Evolutionary conservation across 78 protist species (phyloP), one percentile per base, ranked within the genome.

Genomic region (Dictyostelium intermedium): DNA sequence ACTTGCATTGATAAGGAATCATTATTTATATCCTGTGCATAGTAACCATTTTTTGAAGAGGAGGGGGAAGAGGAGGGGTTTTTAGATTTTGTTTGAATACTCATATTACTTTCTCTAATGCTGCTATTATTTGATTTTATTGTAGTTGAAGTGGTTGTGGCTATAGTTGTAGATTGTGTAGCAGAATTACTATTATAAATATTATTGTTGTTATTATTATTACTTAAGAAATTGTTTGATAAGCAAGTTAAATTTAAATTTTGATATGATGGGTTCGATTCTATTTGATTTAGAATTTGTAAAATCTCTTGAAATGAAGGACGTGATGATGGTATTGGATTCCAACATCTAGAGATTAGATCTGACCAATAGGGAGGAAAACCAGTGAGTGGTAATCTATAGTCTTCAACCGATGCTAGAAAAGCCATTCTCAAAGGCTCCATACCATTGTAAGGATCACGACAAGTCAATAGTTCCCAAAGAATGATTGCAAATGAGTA

Each of bases 341-440:
- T 37, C 94, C 94, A 89, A 80, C 94, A 89, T 34, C 27, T 63
- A 9, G 39, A 6, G 23, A 89, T 70, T 41, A 89, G 45, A 0
- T 39, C 20, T 0, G 50, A 2, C 94, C 94, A 89, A 27, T 60
- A 50, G 5, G 60, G 34, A n/a, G 86, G 94, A 3, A 89, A 20
- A 6, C 53, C 50, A 7, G 2, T 27, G 30, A 89, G 23, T 34
- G 94, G 87, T 41, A 84, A 84, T 78, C 94, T 50, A 89, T 80
- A 89, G 32, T 89, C 94, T 45, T 89, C 85, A 45, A 89, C 72
- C 11, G 85, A 78, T 0, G 87, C 94, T 2, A 89, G 39, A 16
- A 89, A 89, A 18, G 94, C 94, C 94, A 89, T 81, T 69, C 73
- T 79, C 13, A 89, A 60, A 18, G 94, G 94, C 41, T 89, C 94